Evolutionary conservation across 1,284 basidiomycete genomes (phyloP), one percentile per base, ranked within the genome.

Genomic region (Neonothopanus nambi): DNA sequence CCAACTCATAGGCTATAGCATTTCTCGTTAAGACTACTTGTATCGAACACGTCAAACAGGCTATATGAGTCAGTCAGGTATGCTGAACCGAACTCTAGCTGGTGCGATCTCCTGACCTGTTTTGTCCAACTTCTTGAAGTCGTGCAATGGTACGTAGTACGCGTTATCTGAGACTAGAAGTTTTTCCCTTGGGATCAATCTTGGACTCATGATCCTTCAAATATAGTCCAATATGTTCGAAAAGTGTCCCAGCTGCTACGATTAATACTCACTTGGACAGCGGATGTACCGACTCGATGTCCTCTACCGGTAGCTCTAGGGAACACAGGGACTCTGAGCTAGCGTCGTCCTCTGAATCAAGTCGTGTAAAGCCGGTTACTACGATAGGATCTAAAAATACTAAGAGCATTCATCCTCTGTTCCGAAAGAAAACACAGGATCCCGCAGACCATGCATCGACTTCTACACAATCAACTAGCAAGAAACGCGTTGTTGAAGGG

Each of bases 211-310:
- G 4, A 20, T 4, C 6, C 20, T 21, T 13, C n/a, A n/a, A 42
- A 24, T 48, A 26, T 23, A 59, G 57, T 30, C 57, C 57, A 35
- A 54, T 59, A 39, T 59, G 57, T 41, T 53, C 47, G 8, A 20
- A 54, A 37, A 37, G 54, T 21, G 55, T 59, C 41, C 33, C 45
- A 23, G 51, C 40, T 9, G 30, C 43, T 28, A 44, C 47, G 13
- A 58, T 59, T 28, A 59, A 59, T 39, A 20, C 17, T 17, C 57
- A 59, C 18, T 44, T 59, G 26, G 57, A 59, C 23, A 53, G 24
- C 26, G 35, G 33, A 8, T 59, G 57, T 39, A 30, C 38, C 1
- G 5, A 37, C 9, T 15, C 6, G n/a, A 42, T n/a, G 8, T 9
- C 24, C 13, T 5, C 33, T 12, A 18, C 24, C 40, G 33, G 8